Evolutionary conservation across 352 stramenopile genomes (phyloP).

Genomic region (Phytophthora parvispora): DNA sequence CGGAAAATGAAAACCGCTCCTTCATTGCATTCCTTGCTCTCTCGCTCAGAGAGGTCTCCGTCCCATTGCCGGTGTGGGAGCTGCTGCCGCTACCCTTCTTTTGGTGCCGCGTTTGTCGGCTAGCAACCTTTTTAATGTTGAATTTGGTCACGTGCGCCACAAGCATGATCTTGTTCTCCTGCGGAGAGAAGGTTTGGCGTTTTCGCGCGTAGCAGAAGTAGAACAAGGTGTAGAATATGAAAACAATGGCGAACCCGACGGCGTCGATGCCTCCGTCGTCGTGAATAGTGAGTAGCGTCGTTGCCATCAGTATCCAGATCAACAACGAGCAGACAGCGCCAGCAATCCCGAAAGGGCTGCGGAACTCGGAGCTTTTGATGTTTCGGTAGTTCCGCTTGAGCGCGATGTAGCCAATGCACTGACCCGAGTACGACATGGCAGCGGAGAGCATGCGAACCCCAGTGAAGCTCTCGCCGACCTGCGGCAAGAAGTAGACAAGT

Average conservation of each 20-base stretch:
- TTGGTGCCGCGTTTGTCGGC: conserved; percentile 1
- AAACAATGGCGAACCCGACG: conserved; percentile 17
- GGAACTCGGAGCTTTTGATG: conserved; percentile 42
- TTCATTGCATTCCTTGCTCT: neutral
- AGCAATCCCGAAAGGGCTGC: conserved; percentile 35
- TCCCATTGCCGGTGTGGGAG: neutral
- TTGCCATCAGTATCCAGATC: conserved; percentile 28
- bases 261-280: conserved; percentile 27
- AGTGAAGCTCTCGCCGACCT: conserved; percentile 18
- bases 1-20: neutral
- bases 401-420: conserved; percentile 46
- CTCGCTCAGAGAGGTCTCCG: neutral
- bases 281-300: conserved; percentile 27
- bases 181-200: conserved; percentile 39
- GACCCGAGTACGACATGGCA: conserved; percentile 38
- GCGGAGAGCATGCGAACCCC: conserved; percentile 28
- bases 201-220: conserved; percentile 41
- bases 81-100: neutral
- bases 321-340: conserved; percentile 29
- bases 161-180: conserved; percentile 48
- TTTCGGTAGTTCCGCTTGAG: conserved; percentile 42
- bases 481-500: conserved; percentile 28
- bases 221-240: conserved; percentile 24
- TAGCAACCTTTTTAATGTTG: conserved; percentile 24
- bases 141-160: conserved; percentile 48